These are phyloP conservation scores for Saksenaea vasiformis DNA, from an alignment of 371 early-diverging fungal species.

Conservation along the genomic window DNA sequence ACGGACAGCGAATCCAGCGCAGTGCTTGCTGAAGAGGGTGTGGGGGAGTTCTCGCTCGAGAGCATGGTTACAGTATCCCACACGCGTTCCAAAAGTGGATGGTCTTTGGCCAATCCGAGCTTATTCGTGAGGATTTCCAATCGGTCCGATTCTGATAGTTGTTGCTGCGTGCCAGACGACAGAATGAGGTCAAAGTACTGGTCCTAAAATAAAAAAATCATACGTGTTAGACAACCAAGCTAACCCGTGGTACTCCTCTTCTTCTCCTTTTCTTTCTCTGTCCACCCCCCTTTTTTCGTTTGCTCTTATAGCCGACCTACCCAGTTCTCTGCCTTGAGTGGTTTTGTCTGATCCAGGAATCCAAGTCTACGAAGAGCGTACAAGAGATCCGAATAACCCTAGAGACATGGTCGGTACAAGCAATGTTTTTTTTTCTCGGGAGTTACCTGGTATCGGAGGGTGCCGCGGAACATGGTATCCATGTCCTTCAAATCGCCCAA, in stretches of 20 bases:
- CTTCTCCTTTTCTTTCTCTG: background rate
- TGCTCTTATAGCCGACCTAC: conserved; percentile 29
- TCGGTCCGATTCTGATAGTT: conserved; percentile 12
- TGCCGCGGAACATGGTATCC: conserved; percentile 87
- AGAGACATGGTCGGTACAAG: background rate
- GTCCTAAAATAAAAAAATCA: conserved; percentile 12
- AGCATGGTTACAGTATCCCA: conserved; percentile 41
- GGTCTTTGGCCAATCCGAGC: conserved; percentile 45
- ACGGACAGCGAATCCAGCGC: conserved; percentile 79
- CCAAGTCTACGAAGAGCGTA: conserved; percentile 64
- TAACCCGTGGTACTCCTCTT: background rate
- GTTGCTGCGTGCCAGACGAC: conserved; percentile 10
- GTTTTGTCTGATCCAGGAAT: conserved; percentile 44
- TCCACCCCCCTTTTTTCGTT: background rate
- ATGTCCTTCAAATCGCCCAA: conserved; percentile 66
- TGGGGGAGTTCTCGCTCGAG: conserved; percentile 9
- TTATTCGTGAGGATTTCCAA: conserved; percentile 42
- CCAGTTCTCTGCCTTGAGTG: conserved; percentile 44
- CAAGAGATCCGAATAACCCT: conserved; percentile 68
- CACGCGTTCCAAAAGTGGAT: conserved; percentile 40
- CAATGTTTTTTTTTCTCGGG: background rate
- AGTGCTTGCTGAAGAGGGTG: conserved; percentile 5
- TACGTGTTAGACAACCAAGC: background rate
- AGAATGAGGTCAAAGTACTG: conserved; percentile 25
- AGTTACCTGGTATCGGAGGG: conserved; percentile 72